Percentiles rank a stretch among this genome's conserved stretches.
Evolutionary conservation across 2,329 filamentous ascomycete genomes (phyloP).

Genomic region (Fusarium nematophilum): DNA sequence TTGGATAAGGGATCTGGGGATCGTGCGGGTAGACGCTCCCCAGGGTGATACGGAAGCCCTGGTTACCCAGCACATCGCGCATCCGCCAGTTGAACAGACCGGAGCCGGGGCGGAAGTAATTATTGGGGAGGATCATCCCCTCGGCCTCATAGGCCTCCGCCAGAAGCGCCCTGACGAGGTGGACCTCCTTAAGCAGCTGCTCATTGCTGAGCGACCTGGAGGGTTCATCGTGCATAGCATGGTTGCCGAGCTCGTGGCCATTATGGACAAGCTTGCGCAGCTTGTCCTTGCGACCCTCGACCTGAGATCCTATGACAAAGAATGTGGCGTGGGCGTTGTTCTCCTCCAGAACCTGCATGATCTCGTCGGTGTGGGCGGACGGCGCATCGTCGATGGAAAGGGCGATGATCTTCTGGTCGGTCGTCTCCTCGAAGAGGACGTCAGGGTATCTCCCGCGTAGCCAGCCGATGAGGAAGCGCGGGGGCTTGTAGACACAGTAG

Average conservation of each 20-base stretch:
- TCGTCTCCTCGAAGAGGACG: slow-evolving; percentile 77
- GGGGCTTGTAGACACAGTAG: slow-evolving; percentile 86
- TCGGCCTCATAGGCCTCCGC: slow-evolving; percentile 65
- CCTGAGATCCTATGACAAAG: slow-evolving; percentile 87
- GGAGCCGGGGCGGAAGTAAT: slow-evolving; percentile 85
- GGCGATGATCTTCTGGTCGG: slow-evolving; percentile 74
- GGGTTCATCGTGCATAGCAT: slow-evolving; percentile 89
- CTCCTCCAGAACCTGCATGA: slow-evolving; percentile 73
- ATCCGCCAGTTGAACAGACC: slow-evolving; percentile 83
- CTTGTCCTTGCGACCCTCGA: slow-evolving; percentile 64
- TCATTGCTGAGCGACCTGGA: slow-evolving; percentile 69
- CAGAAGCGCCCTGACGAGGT: slow-evolving; percentile 71
- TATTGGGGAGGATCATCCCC: slow-evolving; percentile 59
- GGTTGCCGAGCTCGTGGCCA: slow-evolving; percentile 83
- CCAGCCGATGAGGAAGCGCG: slow-evolving; percentile 75
- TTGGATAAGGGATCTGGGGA: slow-evolving; percentile 79
- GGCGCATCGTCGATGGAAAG: slow-evolving; percentile 91
- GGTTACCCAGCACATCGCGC: slow-evolving; percentile 65
- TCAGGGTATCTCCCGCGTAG: slow-evolving; percentile 79
- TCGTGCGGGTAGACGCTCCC: slow-evolving; percentile 92
- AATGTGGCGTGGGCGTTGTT: slow-evolving; percentile 83
- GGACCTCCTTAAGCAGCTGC: slow-evolving; percentile 72
- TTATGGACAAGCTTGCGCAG: slow-evolving; percentile 68
- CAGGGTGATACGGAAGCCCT: slow-evolving; percentile 80
- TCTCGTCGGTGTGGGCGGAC: slow-evolving; percentile 75